These are phyloP conservation scores for Apiospora pterosperma DNA, from an alignment of 2,329 filamentous ascomycete genomes.

Conservation along the genomic window DNA sequence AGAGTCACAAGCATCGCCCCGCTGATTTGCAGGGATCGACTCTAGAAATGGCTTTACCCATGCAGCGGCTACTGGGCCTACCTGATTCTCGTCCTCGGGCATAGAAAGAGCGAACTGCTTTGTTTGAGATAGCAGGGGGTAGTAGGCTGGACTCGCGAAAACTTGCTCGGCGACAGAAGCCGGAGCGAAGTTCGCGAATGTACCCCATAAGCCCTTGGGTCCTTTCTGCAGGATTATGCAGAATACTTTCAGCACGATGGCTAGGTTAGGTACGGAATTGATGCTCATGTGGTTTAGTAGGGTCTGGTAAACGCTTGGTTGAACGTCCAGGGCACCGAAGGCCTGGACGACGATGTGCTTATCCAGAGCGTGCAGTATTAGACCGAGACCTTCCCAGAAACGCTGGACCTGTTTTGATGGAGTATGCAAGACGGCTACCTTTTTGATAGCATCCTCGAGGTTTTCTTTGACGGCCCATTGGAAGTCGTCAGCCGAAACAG, in stretches of 20 bases:
- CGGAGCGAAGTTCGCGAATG: constrained; percentile 76
- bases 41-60: constrained; percentile 78
- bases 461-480: constrained; percentile 82
- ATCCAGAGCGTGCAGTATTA: constrained; percentile 71
- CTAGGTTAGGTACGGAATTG: constrained; percentile 55
- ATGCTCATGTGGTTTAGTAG: constrained; percentile 54
- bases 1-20: constrained; percentile 77
- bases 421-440: constrained; percentile 49
- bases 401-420: constrained; percentile 51
- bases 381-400: constrained; percentile 76
- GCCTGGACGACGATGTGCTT: constrained; percentile 73
- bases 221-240: constrained; percentile 71
- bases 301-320: constrained; percentile 66
- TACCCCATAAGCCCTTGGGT: constrained; percentile 81
- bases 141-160: constrained; percentile 67
- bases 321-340: constrained; percentile 74
- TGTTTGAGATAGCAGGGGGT: constrained; percentile 58
- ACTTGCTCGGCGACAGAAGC: constrained; percentile 81
- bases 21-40: constrained; percentile 72
- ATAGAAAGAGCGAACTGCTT: constrained; percentile 50
- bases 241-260: constrained; percentile 68
- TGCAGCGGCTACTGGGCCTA: constrained; percentile 63
- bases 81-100: constrained; percentile 46
- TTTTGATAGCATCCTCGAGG: constrained; percentile 62
- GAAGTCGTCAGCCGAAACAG: constrained; percentile 70